Evolutionary conservation across 495 filamentous ascomycete species (phyloP), one percentile per base, ranked within the genome.

Genomic region (Trichoderma gamsii): DNA sequence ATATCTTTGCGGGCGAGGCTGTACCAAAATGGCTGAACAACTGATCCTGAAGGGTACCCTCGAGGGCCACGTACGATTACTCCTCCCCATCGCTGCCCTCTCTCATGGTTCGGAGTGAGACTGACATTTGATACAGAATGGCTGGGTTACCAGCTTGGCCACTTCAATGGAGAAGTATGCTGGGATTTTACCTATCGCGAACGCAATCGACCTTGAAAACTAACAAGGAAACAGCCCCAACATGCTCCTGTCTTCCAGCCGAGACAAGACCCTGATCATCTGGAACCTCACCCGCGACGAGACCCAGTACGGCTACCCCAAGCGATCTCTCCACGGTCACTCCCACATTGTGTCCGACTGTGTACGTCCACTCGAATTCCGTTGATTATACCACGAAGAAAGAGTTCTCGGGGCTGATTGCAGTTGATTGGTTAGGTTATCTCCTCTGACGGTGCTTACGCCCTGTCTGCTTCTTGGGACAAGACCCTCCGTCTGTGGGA

Each of bases 341-440:
- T 96, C 92, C 72, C 95, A 99, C 89, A 98, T 99, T 81, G 95
- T 99, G 80, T 99, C 95, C 78, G 95, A 99, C 89, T 99, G 95
- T 84, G 95, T 98, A 95, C 75, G 92, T 85, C 73, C 70, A 25
- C 21, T 21, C 21, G 21, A 3, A 23, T 52, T 1, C 49, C n/a
- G 49, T 21, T 52, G 4, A 23, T 11, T 7, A 38, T 38, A 38
- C 49, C 9, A 21, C 21, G 49, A 11, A 23, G 29, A 29, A 52
- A 52, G 7, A 21, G 49, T 70, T 66, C 74, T 70, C 68, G 38
- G 23, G 74, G 73, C 75, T 77, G 76, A 78, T 74, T 59, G 68
- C 63, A 67, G 46, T 69, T 52, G 49, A 21, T 52, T 52, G 18
- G 80, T 77, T 78, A 97, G 93, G 93, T 98, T 75, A 99, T 99